Evolutionary conservation across 768 basidiomycete genomes (phyloP).

Genomic region (Amanita rimosa): DNA sequence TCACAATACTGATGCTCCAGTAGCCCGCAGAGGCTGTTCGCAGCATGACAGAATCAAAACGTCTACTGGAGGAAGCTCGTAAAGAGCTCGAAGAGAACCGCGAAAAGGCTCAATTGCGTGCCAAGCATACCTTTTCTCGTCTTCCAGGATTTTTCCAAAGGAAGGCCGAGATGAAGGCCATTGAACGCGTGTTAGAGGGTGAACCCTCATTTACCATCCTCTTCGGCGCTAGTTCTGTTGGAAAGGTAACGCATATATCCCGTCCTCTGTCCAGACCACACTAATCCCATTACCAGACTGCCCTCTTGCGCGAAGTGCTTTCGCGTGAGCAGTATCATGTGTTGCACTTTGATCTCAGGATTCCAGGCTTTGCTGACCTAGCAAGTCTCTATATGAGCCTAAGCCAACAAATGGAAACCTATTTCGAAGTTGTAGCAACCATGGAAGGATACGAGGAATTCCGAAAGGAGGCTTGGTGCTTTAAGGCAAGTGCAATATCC

Average conservation of each 20-base stretch:
- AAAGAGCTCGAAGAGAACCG: slow-evolving; percentile 61
- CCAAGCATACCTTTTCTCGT: slow-evolving; percentile 70
- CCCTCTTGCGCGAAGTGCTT: slow-evolving; percentile 68
- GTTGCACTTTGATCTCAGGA: slow-evolving; percentile 74
- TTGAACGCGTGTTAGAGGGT: slow-evolving; percentile 54
- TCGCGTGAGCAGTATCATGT: slow-evolving; percentile 62
- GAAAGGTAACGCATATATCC: slow-evolving; percentile 41
- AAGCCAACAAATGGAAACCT: slow-evolving; percentile 73
- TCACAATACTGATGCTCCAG: not conserved
- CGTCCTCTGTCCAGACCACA: not conserved
- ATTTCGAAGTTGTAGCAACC: slow-evolving; percentile 55
- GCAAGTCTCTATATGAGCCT: slow-evolving; percentile 68
- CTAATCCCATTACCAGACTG: slow-evolving; percentile 37
- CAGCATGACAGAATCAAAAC: slow-evolving; percentile 68
- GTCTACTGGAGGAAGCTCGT: slow-evolving; percentile 66
- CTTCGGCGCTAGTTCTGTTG: slow-evolving; percentile 73
- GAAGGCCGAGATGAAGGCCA: slow-evolving; percentile 49
- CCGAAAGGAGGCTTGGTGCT: slow-evolving; percentile 64
- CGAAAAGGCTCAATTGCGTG: slow-evolving; percentile 53
- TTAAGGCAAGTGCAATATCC: slow-evolving; percentile 44
- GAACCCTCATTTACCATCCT: slow-evolving; percentile 74
- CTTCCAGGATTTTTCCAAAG: slow-evolving; percentile 68
- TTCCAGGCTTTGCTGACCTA: slow-evolving; percentile 76
- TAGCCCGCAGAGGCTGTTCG: slow-evolving; percentile 74
- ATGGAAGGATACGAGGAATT: slow-evolving; percentile 61